Evolutionary conservation across 768 basidiomycete genomes (phyloP), one percentile per base, ranked within the genome.

Genomic region (Pleurotus tuber-regium): DNA sequence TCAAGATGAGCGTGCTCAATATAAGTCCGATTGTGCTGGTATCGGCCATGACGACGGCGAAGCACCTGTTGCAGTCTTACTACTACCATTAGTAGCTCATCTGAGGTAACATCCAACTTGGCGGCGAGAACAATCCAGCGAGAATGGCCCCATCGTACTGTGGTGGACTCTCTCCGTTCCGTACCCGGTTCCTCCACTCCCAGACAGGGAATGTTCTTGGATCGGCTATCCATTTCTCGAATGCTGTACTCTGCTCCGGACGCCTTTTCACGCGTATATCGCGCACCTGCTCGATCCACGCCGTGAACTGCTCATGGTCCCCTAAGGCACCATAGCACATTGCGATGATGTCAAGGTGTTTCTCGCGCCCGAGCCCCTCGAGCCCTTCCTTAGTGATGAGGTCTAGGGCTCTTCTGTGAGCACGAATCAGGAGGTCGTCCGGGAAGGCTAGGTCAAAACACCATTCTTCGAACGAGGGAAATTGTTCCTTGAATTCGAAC

Each of bases 271-370:
- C 49, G 7, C 49, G 23, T n/a, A 28, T 23, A 8, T 41, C 19
- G 23, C 23, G 11, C 24, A 65, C 71, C 26, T 56, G 54, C 42
- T 55, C 56, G 12, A 63, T 57, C 72, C 72, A 74, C 29, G 56
- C 52, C 42, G 57, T 60, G 50, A 76, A 76, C 47, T 65, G 65
- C 24, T 65, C 57, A 12, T 56, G 59, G 31, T 76, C 70, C 16
- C 62, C 61, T 14, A 76, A 56, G 8, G 71, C 72, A 1, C 72
- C 74, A 56, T 72, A 73, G 38, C 70, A 72, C 66, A 72, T 69
- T 2, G 71, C 71, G 21, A 76, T 66, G 4, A 57, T 61, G 43
- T 76, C 74, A 9, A 68, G 56, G 31, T 75, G 72, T 41, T 56
- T 60, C 38, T 59, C 59, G 24, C 53, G 50, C 14, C 39, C 36